Base-by-base conservation (phyloP, 2,329 filamentous ascomycete species). In the Ampelomyces quisqualis region DNA sequence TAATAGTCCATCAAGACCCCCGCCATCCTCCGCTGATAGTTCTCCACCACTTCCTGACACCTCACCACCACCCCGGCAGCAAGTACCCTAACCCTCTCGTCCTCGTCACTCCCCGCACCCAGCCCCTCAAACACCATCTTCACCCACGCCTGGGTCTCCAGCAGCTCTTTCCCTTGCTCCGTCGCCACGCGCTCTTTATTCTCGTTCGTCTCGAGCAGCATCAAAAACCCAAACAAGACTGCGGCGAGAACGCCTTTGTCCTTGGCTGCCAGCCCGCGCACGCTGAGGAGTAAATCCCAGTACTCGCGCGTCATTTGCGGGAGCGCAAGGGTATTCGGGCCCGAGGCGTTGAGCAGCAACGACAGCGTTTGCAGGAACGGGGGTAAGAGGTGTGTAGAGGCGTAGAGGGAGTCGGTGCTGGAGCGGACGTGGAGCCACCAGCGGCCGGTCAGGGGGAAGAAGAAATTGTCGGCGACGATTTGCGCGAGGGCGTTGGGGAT, bases 141-240 rank as follows among this genome's bases (percentile, higher is more conserved):
- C 1, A 88, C 86, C 93, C 93, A 98, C 59, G 89, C 86, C 57
- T 88, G 81, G 45, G 88, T 86, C 75, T 97, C 91, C 36, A 95
- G 77, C 15, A 97, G 72, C 65, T 91, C 83, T 40, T 82, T 80
- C 1, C 86, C 84, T 55, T 89, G 81, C 42, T 84, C 80, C 44
- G 83, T 81, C 34, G 88, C 91, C 2, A 98, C 67, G 2, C 81
- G 75, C 53, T 82, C 74, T 70, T 85, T 80, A 45, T 89, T 81
- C 34, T 81, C 78, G 45, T 95, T 95, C 24, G 95, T 77, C 58
- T 96, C 89, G 10, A 98, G 69, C 37, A 95, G 65, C 5, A 88
- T 86, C 34, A 95, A 74, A 44, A 95, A 79, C 2, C 84, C 82
- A 43, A 95, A 86, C 1, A 97, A 72, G 41, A 95, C 75, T 0